Conservation (phyloP, 805 yeast species). For the Cyberlindnera samutprakarnensis region DNA sequence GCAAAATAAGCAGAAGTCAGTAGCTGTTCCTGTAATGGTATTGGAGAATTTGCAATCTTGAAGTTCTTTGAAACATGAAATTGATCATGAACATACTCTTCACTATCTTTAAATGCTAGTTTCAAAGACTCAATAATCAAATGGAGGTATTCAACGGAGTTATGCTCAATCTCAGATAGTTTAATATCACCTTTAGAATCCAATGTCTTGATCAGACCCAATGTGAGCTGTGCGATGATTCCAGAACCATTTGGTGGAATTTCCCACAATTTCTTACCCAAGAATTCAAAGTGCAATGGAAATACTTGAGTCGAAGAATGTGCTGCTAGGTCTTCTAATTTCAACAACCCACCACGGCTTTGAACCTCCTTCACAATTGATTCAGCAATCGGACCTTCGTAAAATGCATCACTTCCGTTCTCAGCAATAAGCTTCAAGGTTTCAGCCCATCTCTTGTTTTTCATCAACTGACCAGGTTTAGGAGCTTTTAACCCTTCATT, state of each 20-base stretch:
- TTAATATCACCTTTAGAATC: slow-evolving; percentile 38
- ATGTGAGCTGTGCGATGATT: slow-evolving; percentile 60
- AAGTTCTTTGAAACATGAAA: slow-evolving; percentile 26
- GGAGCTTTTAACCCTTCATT: slow-evolving; percentile 40
- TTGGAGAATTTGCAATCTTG: not conserved
- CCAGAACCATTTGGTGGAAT: slow-evolving; percentile 86
- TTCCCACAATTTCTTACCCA: slow-evolving; percentile 61
- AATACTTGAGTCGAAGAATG: slow-evolving; percentile 60
- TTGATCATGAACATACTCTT: slow-evolving; percentile 63
- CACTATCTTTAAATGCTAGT: slow-evolving; percentile 67
- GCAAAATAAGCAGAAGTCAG: slow-evolving; percentile 42
- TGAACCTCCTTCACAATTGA: slow-evolving; percentile 50
- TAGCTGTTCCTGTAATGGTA: slow-evolving; percentile 29
- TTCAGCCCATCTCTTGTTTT: slow-evolving; percentile 45
- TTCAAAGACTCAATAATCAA: slow-evolving; percentile 64
- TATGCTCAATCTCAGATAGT: slow-evolving; percentile 41
- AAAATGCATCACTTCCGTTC: slow-evolving; percentile 59
- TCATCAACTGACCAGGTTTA: slow-evolving; percentile 47
- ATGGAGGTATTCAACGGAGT: slow-evolving; percentile 66
- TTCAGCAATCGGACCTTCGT: slow-evolving; percentile 63
- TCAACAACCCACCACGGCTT: slow-evolving; percentile 48
- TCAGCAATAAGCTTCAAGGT: slow-evolving; percentile 44
- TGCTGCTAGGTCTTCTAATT: slow-evolving; percentile 43
- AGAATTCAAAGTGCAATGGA: slow-evolving; percentile 48
- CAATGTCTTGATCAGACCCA: slow-evolving; percentile 57